A percentile compares a stretch with the other conserved stretches of the same genome.
These are phyloP conservation scores for Phyllosticta citrichinensis DNA, from an alignment of 2,329 filamentous ascomycete species.

Conservation along the genomic window DNA sequence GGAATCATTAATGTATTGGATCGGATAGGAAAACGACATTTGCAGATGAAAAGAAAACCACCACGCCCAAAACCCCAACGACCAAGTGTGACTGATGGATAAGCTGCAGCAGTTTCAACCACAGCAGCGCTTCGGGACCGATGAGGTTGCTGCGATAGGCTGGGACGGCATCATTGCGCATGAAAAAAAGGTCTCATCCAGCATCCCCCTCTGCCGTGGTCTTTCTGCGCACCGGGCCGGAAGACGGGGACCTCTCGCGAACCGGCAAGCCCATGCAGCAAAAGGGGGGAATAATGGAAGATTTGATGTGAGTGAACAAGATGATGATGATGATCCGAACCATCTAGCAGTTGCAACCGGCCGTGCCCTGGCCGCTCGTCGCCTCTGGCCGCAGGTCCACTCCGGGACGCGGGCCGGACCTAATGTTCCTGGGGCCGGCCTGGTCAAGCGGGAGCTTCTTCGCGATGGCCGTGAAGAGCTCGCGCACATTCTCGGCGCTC, in stretches of 20 bases:
- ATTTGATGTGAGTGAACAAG: background rate
- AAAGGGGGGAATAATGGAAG: slow-evolving; percentile 9
- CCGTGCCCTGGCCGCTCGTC: slow-evolving; percentile 46
- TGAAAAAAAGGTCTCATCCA: background rate
- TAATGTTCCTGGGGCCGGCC: slow-evolving; percentile 78
- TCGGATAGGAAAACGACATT: slow-evolving; percentile 9
- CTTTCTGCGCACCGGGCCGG: background rate
- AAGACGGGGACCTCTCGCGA: background rate
- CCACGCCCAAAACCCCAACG: slow-evolving; percentile 11
- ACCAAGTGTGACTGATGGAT: slow-evolving; percentile 7
- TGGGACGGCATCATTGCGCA: background rate
- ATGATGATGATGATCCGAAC: background rate
- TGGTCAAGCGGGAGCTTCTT: slow-evolving; percentile 97
- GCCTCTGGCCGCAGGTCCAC: slow-evolving; percentile 58
- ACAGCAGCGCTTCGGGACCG: background rate
- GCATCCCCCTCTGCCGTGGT: slow-evolving; percentile 1
- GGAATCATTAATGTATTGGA: slow-evolving; percentile 12
- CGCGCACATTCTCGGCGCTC: slow-evolving; percentile 89
- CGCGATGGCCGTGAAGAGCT: slow-evolving; percentile 93
- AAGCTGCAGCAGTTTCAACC: background rate
- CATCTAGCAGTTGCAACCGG: slow-evolving; percentile 54
- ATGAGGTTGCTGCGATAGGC: background rate
- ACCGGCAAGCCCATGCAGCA: background rate
- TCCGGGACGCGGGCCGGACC: slow-evolving; percentile 51
- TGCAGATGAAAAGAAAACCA: slow-evolving; percentile 7